These are phyloP conservation scores for Acacia concinna DNA, from an alignment of 331 rosid species.

Conservation along the genomic window DNA sequence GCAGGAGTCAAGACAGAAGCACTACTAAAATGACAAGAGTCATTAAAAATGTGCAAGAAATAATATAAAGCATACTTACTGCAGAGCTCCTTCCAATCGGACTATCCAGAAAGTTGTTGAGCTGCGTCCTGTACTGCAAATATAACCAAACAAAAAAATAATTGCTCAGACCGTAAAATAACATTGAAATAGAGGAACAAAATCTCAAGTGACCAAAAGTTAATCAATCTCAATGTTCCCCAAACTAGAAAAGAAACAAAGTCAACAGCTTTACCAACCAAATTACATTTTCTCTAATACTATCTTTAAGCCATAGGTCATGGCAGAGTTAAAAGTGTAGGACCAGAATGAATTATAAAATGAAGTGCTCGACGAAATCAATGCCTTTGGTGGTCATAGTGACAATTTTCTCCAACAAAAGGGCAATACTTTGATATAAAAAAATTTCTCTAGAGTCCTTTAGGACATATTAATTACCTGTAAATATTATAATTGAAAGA, in stretches of 20 bases:
- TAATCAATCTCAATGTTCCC: background rate
- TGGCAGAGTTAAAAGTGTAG: background rate
- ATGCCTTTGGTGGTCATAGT: background rate
- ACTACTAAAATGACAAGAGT: background rate
- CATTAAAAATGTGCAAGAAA: background rate
- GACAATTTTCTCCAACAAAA: background rate
- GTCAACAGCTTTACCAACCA: background rate
- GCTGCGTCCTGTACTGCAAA: conserved; percentile 84
- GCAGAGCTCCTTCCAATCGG: conserved; percentile 72
- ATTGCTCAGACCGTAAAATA: background rate
- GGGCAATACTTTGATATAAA: background rate
- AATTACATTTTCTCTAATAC: background rate
- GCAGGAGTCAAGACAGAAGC: background rate
- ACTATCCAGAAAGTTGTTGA: conserved; percentile 57
- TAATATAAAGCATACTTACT: conserved; percentile 40
- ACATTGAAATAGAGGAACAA: background rate
- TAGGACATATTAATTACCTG: background rate
- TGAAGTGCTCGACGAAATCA: background rate
- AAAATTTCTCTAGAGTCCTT: background rate
- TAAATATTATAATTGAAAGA: background rate
- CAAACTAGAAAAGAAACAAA: too few relatives aligned
- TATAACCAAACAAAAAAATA: background rate
- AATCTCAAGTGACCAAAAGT: background rate
- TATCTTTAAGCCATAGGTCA: background rate
- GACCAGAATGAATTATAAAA: background rate